Evolutionary conservation across 2,329 filamentous ascomycete species (phyloP).

Genomic region (Neocucurbitaria cava): DNA sequence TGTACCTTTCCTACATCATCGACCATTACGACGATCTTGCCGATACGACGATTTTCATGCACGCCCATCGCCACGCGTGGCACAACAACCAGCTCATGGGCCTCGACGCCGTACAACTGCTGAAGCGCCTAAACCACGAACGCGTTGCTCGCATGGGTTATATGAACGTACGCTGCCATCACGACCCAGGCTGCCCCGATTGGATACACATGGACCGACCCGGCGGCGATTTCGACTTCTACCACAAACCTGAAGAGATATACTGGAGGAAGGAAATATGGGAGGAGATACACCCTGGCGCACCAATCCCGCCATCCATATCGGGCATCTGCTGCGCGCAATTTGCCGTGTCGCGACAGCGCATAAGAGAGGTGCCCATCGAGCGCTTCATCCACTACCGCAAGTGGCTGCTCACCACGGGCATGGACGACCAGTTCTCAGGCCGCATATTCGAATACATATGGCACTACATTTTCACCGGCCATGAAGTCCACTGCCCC

Average conservation of each 20-base stretch:
- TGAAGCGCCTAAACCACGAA: constrained; percentile 59
- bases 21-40: constrained; percentile 66
- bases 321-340: constrained; percentile 63
- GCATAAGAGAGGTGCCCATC: constrained; percentile 57
- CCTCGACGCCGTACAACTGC: constrained; percentile 58
- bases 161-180: constrained; percentile 66
- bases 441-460: constrained; percentile 51
- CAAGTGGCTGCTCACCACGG: constrained; percentile 58
- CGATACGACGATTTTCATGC: constrained; percentile 67
- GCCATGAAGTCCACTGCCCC: constrained; percentile 48
- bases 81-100: constrained; percentile 65
- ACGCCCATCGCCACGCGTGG: constrained; percentile 62
- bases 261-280: constrained; percentile 43
- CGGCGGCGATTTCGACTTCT: constrained; percentile 49
- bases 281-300: constrained; percentile 54
- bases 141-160: constrained; percentile 62
- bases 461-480: constrained; percentile 52
- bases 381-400: constrained; percentile 61
- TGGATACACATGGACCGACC: constrained; percentile 60
- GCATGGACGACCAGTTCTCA: constrained; percentile 47
- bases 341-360: constrained; percentile 59
- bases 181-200: constrained; percentile 65
- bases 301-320: constrained; percentile 41
- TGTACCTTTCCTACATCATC: constrained; percentile 68
- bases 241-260: constrained; percentile 50